These are phyloP conservation scores for Alisma plantagoaquatica DNA, from an alignment of 106 monocot genomes.

Conservation along the genomic window DNA sequence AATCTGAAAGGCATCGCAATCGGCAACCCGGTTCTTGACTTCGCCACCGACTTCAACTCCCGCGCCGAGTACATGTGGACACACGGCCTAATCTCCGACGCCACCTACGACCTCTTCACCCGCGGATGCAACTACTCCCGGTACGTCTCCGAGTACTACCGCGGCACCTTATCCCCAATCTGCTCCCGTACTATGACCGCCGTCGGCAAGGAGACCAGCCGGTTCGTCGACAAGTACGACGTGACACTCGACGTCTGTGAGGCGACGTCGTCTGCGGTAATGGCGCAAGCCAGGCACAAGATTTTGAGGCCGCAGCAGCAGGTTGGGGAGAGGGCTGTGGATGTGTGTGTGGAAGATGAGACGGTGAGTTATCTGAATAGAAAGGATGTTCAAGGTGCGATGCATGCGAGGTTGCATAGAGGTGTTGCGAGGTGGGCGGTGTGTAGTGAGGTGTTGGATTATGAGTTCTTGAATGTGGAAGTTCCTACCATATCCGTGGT, in stretches of 20 bases:
- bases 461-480: slow-evolving; percentile 82
- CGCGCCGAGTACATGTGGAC: slow-evolving; percentile 97
- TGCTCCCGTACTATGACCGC: slow-evolving; percentile 77
- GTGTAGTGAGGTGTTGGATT: slow-evolving; percentile 93
- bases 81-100: slow-evolving; percentile 92
- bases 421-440: slow-evolving; percentile 67
- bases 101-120: slow-evolving; percentile 71
- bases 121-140: slow-evolving; percentile 86
- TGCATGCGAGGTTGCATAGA: slow-evolving; percentile 56
- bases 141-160: slow-evolving; percentile 87
- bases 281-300: too few species aligned
- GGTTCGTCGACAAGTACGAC: slow-evolving; percentile 98
- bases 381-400: slow-evolving; percentile 78
- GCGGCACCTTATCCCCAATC: slow-evolving; percentile 54
- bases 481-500: slow-evolving; percentile 78
- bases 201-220: slow-evolving; percentile 84
- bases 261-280: too few species aligned
- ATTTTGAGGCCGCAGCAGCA: too few species aligned
- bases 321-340: slow-evolving; percentile 51
- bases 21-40: slow-evolving; percentile 91
- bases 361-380: slow-evolving; percentile 81
- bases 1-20: slow-evolving; percentile 92
- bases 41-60: slow-evolving; percentile 93
- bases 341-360: slow-evolving; percentile 97
- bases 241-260: slow-evolving; percentile 97